Evolutionary conservation across 2,329 filamentous ascomycete genomes (phyloP), one percentile per base, ranked within the genome.

Genomic region (Aspergillus sclerotialis): DNA sequence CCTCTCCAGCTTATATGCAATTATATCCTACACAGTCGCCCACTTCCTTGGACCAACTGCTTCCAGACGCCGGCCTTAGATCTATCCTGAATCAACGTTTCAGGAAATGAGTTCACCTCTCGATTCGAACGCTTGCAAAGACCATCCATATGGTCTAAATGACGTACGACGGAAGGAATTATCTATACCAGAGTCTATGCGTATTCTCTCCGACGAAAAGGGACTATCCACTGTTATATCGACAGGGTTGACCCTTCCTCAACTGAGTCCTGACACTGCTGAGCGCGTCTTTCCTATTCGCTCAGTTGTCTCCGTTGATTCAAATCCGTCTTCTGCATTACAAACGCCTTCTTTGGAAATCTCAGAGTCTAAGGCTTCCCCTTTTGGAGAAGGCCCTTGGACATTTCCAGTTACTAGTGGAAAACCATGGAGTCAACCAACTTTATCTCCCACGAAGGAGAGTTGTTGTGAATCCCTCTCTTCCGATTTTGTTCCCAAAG

Each of bases 271-370:
- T 8, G 52, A 53, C 5, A 48, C 50, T 2, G 46, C 66, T 23
- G 73, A 89, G 50, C 74, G 82, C 32, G 81, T 90, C n/a, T 90
- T 85, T 37, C 84, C 84, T 11, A 83, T 90, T 19, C 76, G 82
- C 31, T 88, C 83, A 9, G 80, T 84, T 27, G 69, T 90, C 21
- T 84, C 77, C 8, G 76, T 89, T 25, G 78, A 84, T 49, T 75
- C 76, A 7, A 45, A 32, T 4, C 37, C 46, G 7, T 53, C 51
- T 4, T 52, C 50, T 7, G 38, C 45, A 2, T 28, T 46, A 2
- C 49, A 43, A 7, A 53, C 48, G 9, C 49, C 49, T n/a, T 46
- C 50, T 1, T 21, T 49, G 2, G 49, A 52, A 11, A 50, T 39
- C 11, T 30, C 40, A 10, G 49, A 46, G 13, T 42, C 33, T 12